These are phyloP conservation scores for Hypholoma sublateritium DNA, from an alignment of 768 basidiomycete species.

Conservation along the genomic window DNA sequence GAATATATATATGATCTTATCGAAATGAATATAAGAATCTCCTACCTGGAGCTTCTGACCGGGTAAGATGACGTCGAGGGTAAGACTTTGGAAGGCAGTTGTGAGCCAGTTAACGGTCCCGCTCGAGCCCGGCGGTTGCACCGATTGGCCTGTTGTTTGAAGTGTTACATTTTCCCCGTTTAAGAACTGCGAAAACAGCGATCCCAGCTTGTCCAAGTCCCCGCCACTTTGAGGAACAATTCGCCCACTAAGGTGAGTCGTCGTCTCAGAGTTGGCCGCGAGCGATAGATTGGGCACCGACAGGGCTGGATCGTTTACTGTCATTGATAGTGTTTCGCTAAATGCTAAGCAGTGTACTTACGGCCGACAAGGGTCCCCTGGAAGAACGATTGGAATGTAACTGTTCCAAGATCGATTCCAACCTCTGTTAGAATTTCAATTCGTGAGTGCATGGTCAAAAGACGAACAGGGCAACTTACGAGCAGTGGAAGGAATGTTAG, in stretches of 20 bases:
- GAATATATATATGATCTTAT: neutral
- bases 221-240: conserved; percentile 63
- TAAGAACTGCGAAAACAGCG: conserved; percentile 66
- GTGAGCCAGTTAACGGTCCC: conserved; percentile 61
- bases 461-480: conserved; percentile 41
- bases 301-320: conserved; percentile 40
- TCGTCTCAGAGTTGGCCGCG: conserved; percentile 44
- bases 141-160: conserved; percentile 55
- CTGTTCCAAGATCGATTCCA: conserved; percentile 67
- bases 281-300: conserved; percentile 49
- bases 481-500: conserved; percentile 62
- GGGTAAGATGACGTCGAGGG: conserved; percentile 59
- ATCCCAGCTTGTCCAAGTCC: conserved; percentile 52
- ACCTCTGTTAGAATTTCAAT: conserved; percentile 41
- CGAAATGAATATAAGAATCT: neutral
- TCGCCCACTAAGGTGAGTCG: conserved; percentile 58
- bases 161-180: conserved; percentile 64
- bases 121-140: conserved; percentile 54
- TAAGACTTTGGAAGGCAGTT: conserved; percentile 67
- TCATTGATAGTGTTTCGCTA: neutral
- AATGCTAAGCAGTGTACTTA: conserved; percentile 30
- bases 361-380: conserved; percentile 57
- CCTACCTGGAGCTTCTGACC: conserved; percentile 54
- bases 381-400: conserved; percentile 63
- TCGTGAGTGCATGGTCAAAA: conserved; percentile 14